Percentiles rank a stretch among this genome's conserved stretches.
Evolutionary conservation across 176 grass and related monocot species (phyloP).

Genomic region (Paspalum notatum): DNA sequence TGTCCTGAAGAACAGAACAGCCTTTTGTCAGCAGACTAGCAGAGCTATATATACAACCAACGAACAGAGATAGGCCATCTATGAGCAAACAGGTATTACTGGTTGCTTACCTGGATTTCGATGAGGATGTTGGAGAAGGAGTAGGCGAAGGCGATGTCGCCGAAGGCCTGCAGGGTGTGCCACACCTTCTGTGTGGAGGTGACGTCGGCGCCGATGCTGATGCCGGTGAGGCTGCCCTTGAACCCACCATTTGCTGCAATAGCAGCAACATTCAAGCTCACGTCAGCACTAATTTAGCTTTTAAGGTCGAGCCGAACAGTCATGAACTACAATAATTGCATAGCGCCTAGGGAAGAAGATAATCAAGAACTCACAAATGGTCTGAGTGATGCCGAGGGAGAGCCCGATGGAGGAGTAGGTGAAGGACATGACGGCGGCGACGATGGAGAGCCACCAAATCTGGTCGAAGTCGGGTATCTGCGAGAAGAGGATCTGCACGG

Average conservation of each 20-base stretch:
- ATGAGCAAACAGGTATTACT: neutral
- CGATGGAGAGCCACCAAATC: constrained; percentile 55
- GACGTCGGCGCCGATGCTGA: constrained; percentile 35
- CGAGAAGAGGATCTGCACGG: constrained; percentile 50
- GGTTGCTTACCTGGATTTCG: constrained; percentile 44
- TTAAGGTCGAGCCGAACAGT: no score
- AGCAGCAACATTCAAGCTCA: no score
- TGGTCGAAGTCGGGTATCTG: constrained; percentile 56
- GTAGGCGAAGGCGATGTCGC: constrained; percentile 52
- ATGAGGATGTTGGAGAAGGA: constrained; percentile 57
- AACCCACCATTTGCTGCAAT: constrained; percentile 49
- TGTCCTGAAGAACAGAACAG: constrained; percentile 45
- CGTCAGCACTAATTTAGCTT: no score
- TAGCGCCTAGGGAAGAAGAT: no score
- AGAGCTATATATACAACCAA: no score
- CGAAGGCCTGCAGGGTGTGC: constrained; percentile 42
- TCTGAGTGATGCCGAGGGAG: constrained; percentile 44
- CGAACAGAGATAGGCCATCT: no score
- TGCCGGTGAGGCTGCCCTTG: constrained; percentile 43
- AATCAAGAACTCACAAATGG: constrained; percentile 19
- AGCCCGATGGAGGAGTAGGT: constrained; percentile 49
- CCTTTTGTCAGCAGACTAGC: no score
- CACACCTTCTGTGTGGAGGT: constrained; percentile 38
- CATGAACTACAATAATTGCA: no score
- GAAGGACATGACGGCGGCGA: constrained; percentile 59